Evolutionary conservation across 1,284 basidiomycete species (phyloP).

Genomic region (Wolfiporia cocos): DNA sequence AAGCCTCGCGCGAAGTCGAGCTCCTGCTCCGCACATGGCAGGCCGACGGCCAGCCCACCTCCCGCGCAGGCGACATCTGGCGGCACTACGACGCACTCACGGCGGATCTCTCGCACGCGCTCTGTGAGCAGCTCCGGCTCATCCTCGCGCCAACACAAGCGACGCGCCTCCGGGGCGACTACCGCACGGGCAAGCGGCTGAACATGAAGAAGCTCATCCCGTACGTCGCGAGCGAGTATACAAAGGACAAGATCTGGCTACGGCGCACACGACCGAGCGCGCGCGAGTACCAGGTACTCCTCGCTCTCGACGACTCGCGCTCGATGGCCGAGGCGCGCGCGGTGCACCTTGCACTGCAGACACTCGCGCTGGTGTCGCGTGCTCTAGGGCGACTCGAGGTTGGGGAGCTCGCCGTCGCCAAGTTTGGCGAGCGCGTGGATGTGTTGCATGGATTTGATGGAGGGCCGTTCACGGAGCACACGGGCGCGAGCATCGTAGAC

Average conservation of each 20-base stretch:
- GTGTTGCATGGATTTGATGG: slow-evolving; percentile 85
- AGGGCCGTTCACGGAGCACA: slow-evolving; percentile 73
- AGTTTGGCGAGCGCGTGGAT: slow-evolving; percentile 87
- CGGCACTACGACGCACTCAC: slow-evolving; percentile 87
- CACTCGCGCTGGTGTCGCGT: slow-evolving; percentile 87
- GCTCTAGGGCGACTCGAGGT: slow-evolving; percentile 92
- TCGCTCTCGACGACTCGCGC: slow-evolving; percentile 93
- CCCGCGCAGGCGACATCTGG: slow-evolving; percentile 78
- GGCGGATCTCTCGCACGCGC: slow-evolving; percentile 83
- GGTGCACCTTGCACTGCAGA: slow-evolving; percentile 92
- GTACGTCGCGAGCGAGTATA: slow-evolving; percentile 98
- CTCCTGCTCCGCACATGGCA: slow-evolving; percentile 61
- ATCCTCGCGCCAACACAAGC: slow-evolving; percentile 95
- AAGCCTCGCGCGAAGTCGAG: slow-evolving; percentile 38
- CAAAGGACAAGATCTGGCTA: slow-evolving; percentile 99
- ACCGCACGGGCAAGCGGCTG: slow-evolving; percentile 94
- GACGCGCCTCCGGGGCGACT: slow-evolving; percentile 94
- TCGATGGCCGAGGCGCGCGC: slow-evolving; percentile 96
- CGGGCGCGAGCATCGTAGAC: slow-evolving; percentile 76
- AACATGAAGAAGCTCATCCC: slow-evolving; percentile 99
- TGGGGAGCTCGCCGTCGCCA: slow-evolving; percentile 89
- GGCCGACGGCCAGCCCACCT: slow-evolving; percentile 47
- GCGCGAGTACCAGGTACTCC: slow-evolving; percentile 93
- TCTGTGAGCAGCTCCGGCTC: slow-evolving; percentile 95
- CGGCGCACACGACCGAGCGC: slow-evolving; percentile 90